These are phyloP conservation scores for Bullera alba DNA, from an alignment of 768 basidiomycete species.

Conservation along the genomic window DNA sequence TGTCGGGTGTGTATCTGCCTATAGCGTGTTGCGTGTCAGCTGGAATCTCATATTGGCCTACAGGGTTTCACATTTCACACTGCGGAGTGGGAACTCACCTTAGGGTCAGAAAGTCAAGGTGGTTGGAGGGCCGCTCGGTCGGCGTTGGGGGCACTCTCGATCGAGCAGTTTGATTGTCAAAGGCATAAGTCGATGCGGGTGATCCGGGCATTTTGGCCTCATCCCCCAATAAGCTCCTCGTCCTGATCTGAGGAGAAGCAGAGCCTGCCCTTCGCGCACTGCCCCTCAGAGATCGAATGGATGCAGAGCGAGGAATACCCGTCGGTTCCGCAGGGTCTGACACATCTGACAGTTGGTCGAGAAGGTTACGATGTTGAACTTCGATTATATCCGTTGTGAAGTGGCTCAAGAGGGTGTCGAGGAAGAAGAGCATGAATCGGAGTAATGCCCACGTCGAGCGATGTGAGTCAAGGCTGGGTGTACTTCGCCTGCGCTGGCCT, in stretches of 20 bases:
- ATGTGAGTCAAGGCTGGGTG: too few relatives aligned
- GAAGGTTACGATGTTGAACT: constrained; percentile 67
- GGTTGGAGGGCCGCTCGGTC: constrained; percentile 33
- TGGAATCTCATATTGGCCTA: neutral
- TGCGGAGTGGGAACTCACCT: constrained; percentile 27
- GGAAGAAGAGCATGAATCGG: constrained; percentile 83
- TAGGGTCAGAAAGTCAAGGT: constrained; percentile 77
- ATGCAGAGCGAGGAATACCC: too few relatives aligned
- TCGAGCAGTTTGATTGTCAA: constrained; percentile 11
- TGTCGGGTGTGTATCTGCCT: constrained; percentile 75
- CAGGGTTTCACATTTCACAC: too few relatives aligned
- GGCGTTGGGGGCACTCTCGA: constrained; percentile 21
- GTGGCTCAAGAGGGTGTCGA: constrained; percentile 74
- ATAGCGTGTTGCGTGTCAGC: neutral
- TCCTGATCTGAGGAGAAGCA: too few relatives aligned
- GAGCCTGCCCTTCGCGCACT: constrained; percentile 13
- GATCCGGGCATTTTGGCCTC: too few relatives aligned
- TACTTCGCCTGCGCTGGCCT: constrained; percentile 71
- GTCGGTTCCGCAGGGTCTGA: too few relatives aligned
- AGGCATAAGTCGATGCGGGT: neutral
- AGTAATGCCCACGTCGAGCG: constrained; percentile 81
- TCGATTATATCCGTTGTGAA: constrained; percentile 87
- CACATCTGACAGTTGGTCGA: constrained; percentile 51
- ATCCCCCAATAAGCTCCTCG: neutral
- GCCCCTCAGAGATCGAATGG: neutral